These are phyloP conservation scores for Mycena leptocephala DNA, from an alignment of 768 basidiomycete species.

Conservation along the genomic window DNA sequence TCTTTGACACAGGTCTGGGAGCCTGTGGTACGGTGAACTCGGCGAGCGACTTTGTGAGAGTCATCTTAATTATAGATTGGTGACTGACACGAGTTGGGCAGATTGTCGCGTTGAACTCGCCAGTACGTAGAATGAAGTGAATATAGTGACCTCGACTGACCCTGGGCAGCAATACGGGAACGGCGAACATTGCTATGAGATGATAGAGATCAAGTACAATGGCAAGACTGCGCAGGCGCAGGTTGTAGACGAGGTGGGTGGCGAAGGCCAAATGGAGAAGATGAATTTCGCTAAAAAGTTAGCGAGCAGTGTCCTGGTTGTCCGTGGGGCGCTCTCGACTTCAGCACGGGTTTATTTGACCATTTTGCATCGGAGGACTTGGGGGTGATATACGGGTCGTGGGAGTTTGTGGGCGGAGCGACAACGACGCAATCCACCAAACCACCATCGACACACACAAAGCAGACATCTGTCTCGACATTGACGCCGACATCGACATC, in stretches of 20 bases:
- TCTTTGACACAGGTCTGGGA: slow-evolving; percentile 55
- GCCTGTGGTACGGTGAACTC: slow-evolving; percentile 64
- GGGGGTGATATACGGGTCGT: slow-evolving; percentile 71
- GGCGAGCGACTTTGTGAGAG: slow-evolving; percentile 61
- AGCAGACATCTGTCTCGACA: not conserved
- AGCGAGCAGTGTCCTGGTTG: slow-evolving; percentile 65
- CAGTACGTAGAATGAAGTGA: slow-evolving; percentile 25
- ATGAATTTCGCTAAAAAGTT: not conserved
- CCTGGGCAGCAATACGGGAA: not conserved
- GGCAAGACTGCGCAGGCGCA: slow-evolving; percentile 66
- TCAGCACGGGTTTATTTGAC: slow-evolving; percentile 72
- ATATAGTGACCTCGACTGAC: not conserved
- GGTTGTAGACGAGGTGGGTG: slow-evolving; percentile 69
- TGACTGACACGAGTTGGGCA: slow-evolving; percentile 32
- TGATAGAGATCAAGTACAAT: slow-evolving; percentile 66
- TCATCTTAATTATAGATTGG: not conserved
- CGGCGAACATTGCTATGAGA: slow-evolving; percentile 63
- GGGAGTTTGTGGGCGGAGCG: slow-evolving; percentile 60
- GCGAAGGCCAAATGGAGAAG: not conserved
- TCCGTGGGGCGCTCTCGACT: slow-evolving; percentile 74
- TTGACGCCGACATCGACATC: slow-evolving; percentile 21
- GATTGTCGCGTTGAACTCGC: slow-evolving; percentile 60
- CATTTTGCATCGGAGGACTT: slow-evolving; percentile 61
- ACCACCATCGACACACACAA: not conserved
- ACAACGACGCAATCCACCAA: slow-evolving; percentile 38